A percentile compares a stretch with the other conserved stretches of the same genome.
phyloP scores from a whole-genome alignment of 495 filamentous ascomycete species.

The Geopyxis carbonaria region DNA sequence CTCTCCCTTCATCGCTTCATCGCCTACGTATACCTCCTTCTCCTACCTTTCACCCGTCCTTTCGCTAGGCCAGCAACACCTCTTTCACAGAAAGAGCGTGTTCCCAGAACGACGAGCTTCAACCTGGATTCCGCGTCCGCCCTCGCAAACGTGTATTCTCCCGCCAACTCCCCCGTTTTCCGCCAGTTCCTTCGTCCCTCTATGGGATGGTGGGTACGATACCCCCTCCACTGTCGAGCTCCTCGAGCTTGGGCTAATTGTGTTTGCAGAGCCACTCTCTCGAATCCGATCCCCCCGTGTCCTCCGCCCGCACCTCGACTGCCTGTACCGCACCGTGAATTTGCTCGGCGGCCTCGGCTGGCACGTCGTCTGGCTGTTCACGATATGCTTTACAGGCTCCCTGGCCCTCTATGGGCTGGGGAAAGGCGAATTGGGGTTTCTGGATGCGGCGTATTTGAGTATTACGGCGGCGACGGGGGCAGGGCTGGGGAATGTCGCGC shows the following conservation, averaged over 20 bases:
- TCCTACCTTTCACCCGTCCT: too few species aligned
- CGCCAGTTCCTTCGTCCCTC: slow-evolving; percentile 14
- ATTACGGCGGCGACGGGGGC: slow-evolving; percentile 69
- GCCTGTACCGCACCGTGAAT: slow-evolving; percentile 6
- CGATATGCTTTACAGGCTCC: slow-evolving; percentile 44
- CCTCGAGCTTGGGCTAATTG: too few species aligned
- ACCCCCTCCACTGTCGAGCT: background rate
- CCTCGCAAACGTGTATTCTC: slow-evolving; percentile 13
- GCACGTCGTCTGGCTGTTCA: slow-evolving; percentile 64
- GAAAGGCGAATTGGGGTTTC: slow-evolving; percentile 49
- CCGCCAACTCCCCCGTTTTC: slow-evolving; percentile 5
- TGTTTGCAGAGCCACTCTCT: slow-evolving; percentile 19
- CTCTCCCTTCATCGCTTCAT: too few species aligned
- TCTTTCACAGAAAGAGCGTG: too few species aligned
- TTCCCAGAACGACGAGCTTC: too few species aligned
- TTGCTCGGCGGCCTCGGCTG: slow-evolving; percentile 8
- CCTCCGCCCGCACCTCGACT: background rate
- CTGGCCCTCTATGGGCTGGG: slow-evolving; percentile 55
- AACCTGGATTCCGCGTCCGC: too few species aligned
- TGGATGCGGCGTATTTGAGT: slow-evolving; percentile 58
- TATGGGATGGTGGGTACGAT: slow-evolving; percentile 22
- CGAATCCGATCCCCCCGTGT: slow-evolving; percentile 14
- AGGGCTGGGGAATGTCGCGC: slow-evolving; percentile 50
- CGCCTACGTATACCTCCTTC: too few species aligned
- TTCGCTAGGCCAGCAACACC: too few species aligned